Evolutionary conservation across 306 rosid genomes (phyloP).

Genomic region (Rosa lucieae): DNA sequence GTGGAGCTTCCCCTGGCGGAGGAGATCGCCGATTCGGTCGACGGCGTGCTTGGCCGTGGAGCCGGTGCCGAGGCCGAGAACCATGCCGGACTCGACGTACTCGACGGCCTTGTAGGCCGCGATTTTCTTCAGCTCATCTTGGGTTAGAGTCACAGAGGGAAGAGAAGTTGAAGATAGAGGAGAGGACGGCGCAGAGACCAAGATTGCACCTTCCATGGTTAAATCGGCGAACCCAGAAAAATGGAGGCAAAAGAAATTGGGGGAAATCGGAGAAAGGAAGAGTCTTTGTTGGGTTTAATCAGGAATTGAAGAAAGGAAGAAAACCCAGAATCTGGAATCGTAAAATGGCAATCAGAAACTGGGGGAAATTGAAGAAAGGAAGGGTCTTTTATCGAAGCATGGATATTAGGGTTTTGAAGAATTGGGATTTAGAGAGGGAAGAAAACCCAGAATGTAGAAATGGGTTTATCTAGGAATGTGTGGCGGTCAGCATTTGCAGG

Average conservation of each 20-base stretch:
- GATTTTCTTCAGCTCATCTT: constrained; percentile 81
- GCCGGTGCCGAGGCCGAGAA: constrained; percentile 86
- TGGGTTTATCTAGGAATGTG: constrained; percentile 15
- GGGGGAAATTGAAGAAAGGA: background rate
- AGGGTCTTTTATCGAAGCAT: background rate
- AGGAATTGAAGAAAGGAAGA: background rate
- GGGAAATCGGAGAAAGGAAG: background rate
- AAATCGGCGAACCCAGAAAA: constrained; percentile 51
- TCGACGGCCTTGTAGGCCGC: constrained; percentile 94
- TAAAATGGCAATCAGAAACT: too few relatives aligned
- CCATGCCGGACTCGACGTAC: constrained; percentile 82
- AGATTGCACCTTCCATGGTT: constrained; percentile 61
- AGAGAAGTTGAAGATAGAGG: constrained; percentile 25
- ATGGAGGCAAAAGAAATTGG: constrained; percentile 34
- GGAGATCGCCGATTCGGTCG: constrained; percentile 72
- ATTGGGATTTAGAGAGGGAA: too few relatives aligned
- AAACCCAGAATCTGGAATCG: background rate
- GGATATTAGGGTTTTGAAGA: too few relatives aligned
- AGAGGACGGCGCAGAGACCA: constrained; percentile 43
- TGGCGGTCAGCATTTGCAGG: constrained; percentile 1
- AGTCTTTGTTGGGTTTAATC: background rate
- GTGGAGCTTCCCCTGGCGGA: constrained; percentile 60
- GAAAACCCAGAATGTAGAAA: too few relatives aligned
- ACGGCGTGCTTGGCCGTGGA: constrained; percentile 89
- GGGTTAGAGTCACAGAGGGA: constrained; percentile 51